Evolutionary conservation across 805 yeast genomes (phyloP), one percentile per base, ranked within the genome.

Genomic region (Starmerella apicola): DNA sequence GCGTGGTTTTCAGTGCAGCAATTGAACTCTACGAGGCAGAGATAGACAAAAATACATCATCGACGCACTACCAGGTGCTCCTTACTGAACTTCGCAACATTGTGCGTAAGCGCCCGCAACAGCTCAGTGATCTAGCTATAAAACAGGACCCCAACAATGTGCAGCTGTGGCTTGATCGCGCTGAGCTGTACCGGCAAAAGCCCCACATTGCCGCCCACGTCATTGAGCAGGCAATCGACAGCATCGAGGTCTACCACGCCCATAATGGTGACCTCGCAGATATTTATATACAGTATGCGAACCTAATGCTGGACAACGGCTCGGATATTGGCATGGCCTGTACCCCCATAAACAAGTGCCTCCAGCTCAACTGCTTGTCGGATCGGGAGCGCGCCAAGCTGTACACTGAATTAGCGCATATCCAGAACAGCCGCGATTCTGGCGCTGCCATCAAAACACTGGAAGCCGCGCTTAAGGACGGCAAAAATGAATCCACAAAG

Each of bases 131-230:
- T 51, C 74, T 83, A 22, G 63, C 71, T 43, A 51, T 85, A 4
- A 65, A 80, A 31, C 78, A 74, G 48, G 70, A 77, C 50, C 62
- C 71, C 1, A 71, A 82, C 51, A 69, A 72, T 43, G 71, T 81
- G 3, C 68, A 65, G 22, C 69, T 67, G 38, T 88, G 96, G 96
- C 57, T 76, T 31, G 71, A 71, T 36, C 64, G 94, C 39, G 66
- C 74, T 0, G 60, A 62, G 0, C 47, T 79, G 1, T 67, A 64
- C 46, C 65, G 18, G 32, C 16, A 66, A 15, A 51, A 61, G 3
- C 55, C 60, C 4, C 51, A 50, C 3, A 64, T 68, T 19, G 59
- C 71, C n/a, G 67, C 70, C 3, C 64, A 66, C 23, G 68, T 79
- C 0, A 81, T 70, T 57, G 75, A 76, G 1, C 61, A 70, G 15